Base-by-base conservation (phyloP, 139 green algal species). In the Monoraphidium neglectum region DNA sequence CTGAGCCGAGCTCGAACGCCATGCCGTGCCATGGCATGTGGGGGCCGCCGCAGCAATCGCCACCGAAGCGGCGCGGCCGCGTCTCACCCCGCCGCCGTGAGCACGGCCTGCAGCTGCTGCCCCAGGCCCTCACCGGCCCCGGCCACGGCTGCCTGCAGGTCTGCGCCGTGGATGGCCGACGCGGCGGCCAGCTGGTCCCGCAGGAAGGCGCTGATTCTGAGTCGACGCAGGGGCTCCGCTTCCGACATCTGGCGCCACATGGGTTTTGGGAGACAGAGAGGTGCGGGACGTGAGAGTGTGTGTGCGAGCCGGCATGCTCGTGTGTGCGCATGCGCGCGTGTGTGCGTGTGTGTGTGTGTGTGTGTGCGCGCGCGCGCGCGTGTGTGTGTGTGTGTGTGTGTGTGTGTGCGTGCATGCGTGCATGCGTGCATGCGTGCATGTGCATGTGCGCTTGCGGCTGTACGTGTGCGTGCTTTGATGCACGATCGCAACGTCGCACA, bases 141-240 rank as follows among this genome's bases (percentile, higher is more conserved):
- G 0, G 40, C 68, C 75, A 88, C 59, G 15, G 67, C 76, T n/a
- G 76, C 71, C 33, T 72, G 23, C 21, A 88, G 38, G 0, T 51
- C 72, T 0, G 53, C 33, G 0, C 82, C 83, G 67, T 86, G 79
- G 53, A 68, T 36, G 30, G 66, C 63, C 10, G 61, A 62, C 3
- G 71, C 77, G 28, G 79, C 83, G 12, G 37, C 53, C 60, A 88
- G 60, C 21, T 76, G 76, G 18, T 77, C 60, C 2, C 72, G 40
- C 67, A 88, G 72, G 38, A 73, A 47, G 1, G 47, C 59, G 18
- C 61, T 65, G n/a, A 89, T 46, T 2, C 30, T 32, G 18, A 89
- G 15, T 0, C 6, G 24, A 2, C 60, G 61, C 38, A 81, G 70
- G 21, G 84, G 84, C 63, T 88, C 84, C 0, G 60, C 53, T 18